Evolutionary conservation across 192 early-diverging fungal genomes (phyloP), one percentile per base, ranked within the genome.

Genomic region (Rhizoclosmatium globosum): DNA sequence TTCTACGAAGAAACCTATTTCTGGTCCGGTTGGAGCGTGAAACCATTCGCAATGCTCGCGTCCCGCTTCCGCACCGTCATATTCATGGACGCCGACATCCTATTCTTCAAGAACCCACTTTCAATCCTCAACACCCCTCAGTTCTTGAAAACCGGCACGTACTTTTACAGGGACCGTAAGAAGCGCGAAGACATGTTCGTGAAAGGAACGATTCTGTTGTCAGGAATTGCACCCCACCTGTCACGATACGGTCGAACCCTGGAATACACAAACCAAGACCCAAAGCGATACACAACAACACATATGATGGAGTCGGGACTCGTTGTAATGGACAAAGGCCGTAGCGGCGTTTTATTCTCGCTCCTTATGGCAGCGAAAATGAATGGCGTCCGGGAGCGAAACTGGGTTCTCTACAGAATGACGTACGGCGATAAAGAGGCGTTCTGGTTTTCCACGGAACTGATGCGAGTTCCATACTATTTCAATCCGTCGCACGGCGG

Each of bases 71-170:
- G 72, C 13, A 84, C 92, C 44, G 86, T 89, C 15, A 88, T 93
- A 48, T 83, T 92, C 68, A 84, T 93, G 73, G 92, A 93, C 78
- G 88, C 92, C 4, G 92, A 93, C 74, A 89, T 87, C 1, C 81
- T 89, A 38, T 91, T 92, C 65, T 72, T 93, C 65, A 78, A 87
- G 72, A 79, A 83, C 71, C 92, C 92, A 0, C 85, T 79, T 41
- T 59, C 67, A 7, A 41, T 92, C 11, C 91, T 92, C 72, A 6
- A 61, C 1, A 13, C 44, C 13, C 4, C 1, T 60, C 78, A 86
- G 50, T 82, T 78, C 44, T 9, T 9, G 15, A 50, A 50, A 50
- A 4, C 4, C 48, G 48, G 48, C n/a, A n/a, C n/a, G n/a, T n/a
- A n/a, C 6, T 92, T 91, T 76, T 92, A 89, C 74, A 83, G 84